These are phyloP conservation scores for Babesia ovis DNA, from an alignment of 169 alveolate species.

Conservation along the genomic window DNA sequence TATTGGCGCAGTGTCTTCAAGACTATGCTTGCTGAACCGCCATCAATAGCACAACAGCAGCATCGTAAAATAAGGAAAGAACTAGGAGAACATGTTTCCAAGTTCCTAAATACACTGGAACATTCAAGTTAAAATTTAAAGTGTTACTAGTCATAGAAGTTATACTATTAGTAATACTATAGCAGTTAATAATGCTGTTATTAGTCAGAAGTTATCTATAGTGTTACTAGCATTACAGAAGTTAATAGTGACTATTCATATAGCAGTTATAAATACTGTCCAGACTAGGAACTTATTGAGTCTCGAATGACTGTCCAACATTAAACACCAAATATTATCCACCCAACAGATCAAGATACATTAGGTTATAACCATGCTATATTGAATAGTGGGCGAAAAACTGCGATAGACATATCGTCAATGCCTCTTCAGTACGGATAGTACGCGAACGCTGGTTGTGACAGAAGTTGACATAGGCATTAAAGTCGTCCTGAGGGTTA, in stretches of 20 bases:
- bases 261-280: no score
- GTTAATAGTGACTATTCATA: no score
- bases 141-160: no score
- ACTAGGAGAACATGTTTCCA: conserved; percentile 12
- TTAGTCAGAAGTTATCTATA: no score
- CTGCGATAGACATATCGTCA: conserved; percentile 75
- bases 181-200: no score
- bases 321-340: background rate
- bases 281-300: no score
- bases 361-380: background rate
- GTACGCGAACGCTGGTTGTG: conserved; percentile 92
- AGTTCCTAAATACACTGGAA: conserved; percentile 22
- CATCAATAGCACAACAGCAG: conserved; percentile 30
- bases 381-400: conserved; percentile 27
- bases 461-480: conserved; percentile 87
- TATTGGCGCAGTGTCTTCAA: conserved; percentile 51
- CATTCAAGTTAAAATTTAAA: conserved; percentile 8
- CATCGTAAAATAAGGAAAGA: conserved; percentile 20
- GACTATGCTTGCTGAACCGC: conserved; percentile 42
- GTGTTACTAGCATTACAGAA: no score
- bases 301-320: background rate
- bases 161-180: no score
- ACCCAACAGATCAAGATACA: background rate
- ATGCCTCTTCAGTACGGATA: conserved; percentile 96
- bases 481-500: conserved; percentile 78